Conservation (phyloP, 2,329 filamentous ascomycete genomes). For the Trichoderma harzianum region DNA sequence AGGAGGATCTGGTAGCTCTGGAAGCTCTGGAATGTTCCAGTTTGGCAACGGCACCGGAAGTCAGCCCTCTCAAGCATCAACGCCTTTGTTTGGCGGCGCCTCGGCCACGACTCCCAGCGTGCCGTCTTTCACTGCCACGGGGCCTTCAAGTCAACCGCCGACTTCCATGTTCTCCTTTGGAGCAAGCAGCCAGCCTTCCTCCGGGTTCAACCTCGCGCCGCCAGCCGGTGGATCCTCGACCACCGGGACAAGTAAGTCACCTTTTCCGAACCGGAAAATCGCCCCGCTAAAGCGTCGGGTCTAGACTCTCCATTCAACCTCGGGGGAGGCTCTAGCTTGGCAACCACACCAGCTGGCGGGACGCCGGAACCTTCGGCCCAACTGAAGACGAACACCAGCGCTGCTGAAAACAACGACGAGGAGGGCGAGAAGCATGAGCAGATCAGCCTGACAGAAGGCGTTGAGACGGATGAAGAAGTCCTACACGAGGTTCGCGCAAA, state of each 20-base stretch:
- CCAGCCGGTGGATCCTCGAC: constrained; percentile 42
- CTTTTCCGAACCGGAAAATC: constrained; percentile 41
- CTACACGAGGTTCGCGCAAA: constrained; percentile 70
- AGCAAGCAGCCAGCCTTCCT: constrained; percentile 33
- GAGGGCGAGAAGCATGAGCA: constrained; percentile 62
- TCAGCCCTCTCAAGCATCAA: constrained; percentile 23
- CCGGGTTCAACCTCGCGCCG: constrained; percentile 39
- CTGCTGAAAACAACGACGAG: constrained; percentile 50
- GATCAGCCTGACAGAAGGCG: constrained; percentile 64
- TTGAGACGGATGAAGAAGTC: constrained; percentile 69
- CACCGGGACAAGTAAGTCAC: constrained; percentile 47
- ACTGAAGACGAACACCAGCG: constrained; percentile 39
- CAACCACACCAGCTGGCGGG: constrained; percentile 56
- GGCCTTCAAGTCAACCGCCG: constrained; percentile 29
- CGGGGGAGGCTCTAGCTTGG: constrained; percentile 58
- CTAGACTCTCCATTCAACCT: constrained; percentile 55
- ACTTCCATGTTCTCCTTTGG: constrained; percentile 32
- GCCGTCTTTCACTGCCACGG: constrained; percentile 41
- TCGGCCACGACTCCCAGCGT: constrained; percentile 29
- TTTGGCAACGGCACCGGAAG: constrained; percentile 33
- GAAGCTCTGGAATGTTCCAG: constrained; percentile 35
- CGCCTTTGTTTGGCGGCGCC: constrained; percentile 32
- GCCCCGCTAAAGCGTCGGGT: constrained; percentile 45
- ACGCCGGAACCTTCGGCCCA: constrained; percentile 55
- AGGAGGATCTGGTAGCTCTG: constrained; percentile 19